A percentile compares a stretch with the other conserved stretches of the same genome.
These are phyloP conservation scores for Ceriops tagal DNA, from an alignment of 345 rosid genomes.

Conservation along the genomic window DNA sequence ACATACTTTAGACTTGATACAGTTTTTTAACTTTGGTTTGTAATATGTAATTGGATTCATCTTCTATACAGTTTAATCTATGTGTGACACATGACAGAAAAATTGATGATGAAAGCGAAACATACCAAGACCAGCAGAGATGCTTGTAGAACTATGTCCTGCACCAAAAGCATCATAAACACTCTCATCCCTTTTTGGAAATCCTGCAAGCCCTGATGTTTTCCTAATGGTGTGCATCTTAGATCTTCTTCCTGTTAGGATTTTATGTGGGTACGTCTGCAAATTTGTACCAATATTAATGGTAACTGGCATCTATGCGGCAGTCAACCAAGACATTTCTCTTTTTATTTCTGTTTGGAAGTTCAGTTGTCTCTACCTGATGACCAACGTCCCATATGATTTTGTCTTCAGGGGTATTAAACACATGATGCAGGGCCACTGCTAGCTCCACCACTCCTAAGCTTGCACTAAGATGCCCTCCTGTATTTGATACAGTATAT, in stretches of 20 bases:
- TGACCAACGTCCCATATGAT: conserved; percentile 83
- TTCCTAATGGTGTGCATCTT: conserved; percentile 64
- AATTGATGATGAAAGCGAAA: not conserved
- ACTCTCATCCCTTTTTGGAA: conserved; percentile 75
- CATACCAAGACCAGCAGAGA: conserved; percentile 75
- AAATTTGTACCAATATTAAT: conserved; percentile 3
- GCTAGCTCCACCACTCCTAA: conserved; percentile 65
- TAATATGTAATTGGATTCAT: too few species aligned
- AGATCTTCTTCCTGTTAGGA: conserved; percentile 71
- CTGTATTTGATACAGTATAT: conserved; percentile 47
- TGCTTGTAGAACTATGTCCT: conserved; percentile 80
- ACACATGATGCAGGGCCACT: conserved; percentile 60
- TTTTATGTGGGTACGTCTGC: conserved; percentile 73
- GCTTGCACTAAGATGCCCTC: conserved; percentile 70
- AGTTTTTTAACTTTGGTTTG: not conserved
- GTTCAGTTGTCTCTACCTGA: conserved; percentile 40
- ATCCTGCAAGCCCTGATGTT: conserved; percentile 71
- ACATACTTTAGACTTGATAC: not conserved
- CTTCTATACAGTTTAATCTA: not conserved
- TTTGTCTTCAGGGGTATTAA: conserved; percentile 62
- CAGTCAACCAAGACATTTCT: not conserved
- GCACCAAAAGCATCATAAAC: conserved; percentile 62
- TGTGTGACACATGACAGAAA: not conserved
- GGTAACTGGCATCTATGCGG: not conserved
- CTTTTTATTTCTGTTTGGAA: not conserved